Evolutionary conservation across 768 basidiomycete species (phyloP), one percentile per base, ranked within the genome.

Genomic region (Lactarius psammicola): DNA sequence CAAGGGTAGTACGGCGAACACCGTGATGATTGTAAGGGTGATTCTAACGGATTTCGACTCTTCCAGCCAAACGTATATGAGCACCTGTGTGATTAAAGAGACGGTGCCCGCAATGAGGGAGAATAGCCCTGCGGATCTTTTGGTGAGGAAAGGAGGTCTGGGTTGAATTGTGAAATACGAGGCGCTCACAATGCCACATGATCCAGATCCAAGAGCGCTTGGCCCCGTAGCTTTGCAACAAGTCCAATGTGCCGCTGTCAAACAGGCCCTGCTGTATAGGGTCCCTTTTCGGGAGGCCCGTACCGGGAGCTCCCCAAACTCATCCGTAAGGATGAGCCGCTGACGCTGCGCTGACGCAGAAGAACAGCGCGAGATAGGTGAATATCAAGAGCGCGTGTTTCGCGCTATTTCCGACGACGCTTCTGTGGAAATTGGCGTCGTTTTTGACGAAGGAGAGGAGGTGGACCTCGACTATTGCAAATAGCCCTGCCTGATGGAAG

Each of bases 301-400:
- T 30, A 70, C 66, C 2, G 69, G 69, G 13, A 70, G 58, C 42
- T 59, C 67, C 5, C 67, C 63, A 9, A 70, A 68, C 23, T 68
- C 66, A 30, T 65, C 67, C 23, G 56, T 70, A 1, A 70, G 67
- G 51, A 70, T 59, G 44, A 68, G 63, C 67, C 67, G 60, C 67
- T 68, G 51, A 62, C 42, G 66, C 61, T 4, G 67, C 69, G 60
- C 67, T 68, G 30, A 64, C 9, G 54, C 60, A 56, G 67, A 68
- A 68, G 51, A 70, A 62, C 15, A 70, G 60, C 7, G 63, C 59
- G 63, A 63, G 38, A 38, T 70, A 70, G 6, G 69, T 62, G 55
- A 70, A 70, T 58, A 68, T 49, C 2, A 62, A 15, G 9, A 70
- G 69, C 0, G 69, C 69, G 30, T 59, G 33, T 28, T 34, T 42